Evolutionary conservation across 768 basidiomycete genomes (phyloP).

Genomic region (Dacryopinax primogenitus): DNA sequence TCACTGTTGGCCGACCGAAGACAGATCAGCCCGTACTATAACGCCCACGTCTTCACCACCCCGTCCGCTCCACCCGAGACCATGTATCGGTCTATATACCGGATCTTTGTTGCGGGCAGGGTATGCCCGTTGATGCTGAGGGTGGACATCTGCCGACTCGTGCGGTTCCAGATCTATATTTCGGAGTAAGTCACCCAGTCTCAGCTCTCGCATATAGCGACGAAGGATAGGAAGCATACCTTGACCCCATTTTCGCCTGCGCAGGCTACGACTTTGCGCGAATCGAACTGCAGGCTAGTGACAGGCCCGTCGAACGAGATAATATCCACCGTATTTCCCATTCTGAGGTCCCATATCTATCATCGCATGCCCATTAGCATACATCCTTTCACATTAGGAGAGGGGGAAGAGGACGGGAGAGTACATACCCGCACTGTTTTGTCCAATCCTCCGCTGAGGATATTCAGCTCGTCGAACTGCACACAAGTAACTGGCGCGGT

Average conservation of each 20-base stretch:
- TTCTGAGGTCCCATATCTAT: slow-evolving; percentile 94
- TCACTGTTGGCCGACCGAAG: too few relatives aligned
- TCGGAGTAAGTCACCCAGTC: background rate
- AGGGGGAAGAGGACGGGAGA: background rate
- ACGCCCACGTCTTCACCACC: slow-evolving; percentile 81
- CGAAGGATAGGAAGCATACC: slow-evolving; percentile 33
- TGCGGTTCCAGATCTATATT: slow-evolving; percentile 81
- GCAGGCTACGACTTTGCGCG: slow-evolving; percentile 82
- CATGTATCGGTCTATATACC: slow-evolving; percentile 94
- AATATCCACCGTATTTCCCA: slow-evolving; percentile 75
- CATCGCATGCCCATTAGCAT: too few relatives aligned
- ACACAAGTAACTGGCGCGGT: slow-evolving; percentile 86
- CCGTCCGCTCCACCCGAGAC: slow-evolving; percentile 82
- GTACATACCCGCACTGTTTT: slow-evolving; percentile 77
- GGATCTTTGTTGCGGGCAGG: slow-evolving; percentile 69
- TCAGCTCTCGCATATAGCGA: too few relatives aligned
- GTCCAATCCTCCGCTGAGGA: slow-evolving; percentile 86
- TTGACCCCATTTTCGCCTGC: slow-evolving; percentile 88
- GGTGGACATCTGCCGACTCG: slow-evolving; percentile 74
- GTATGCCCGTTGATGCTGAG: slow-evolving; percentile 87
- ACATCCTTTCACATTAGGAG: too few relatives aligned
- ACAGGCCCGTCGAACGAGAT: slow-evolving; percentile 84
- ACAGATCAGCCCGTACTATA: slow-evolving; percentile 33
- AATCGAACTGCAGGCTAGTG: slow-evolving; percentile 87
- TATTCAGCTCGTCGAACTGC: slow-evolving; percentile 89